phyloP scores from a whole-genome alignment of 257 asterid species.

The Solanum arcanum region DNA sequence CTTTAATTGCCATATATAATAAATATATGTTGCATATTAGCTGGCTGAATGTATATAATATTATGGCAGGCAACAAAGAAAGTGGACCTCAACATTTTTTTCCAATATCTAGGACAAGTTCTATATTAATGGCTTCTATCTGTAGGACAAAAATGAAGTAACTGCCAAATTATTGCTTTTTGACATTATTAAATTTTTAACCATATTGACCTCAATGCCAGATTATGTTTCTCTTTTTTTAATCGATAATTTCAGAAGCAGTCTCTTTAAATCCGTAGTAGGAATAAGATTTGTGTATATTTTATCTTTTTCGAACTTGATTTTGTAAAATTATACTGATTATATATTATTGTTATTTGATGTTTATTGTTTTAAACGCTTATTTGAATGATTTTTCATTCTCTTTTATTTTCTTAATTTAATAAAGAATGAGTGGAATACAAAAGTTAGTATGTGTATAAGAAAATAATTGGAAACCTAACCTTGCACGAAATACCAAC shows the following conservation, averaged over 20 bases:
- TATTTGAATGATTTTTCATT: background rate
- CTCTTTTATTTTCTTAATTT: background rate
- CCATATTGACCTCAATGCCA: background rate
- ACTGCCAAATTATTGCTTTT: background rate
- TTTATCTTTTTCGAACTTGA: rapidly evolving
- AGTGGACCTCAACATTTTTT: background rate
- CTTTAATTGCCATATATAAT: background rate
- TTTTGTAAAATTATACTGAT: background rate
- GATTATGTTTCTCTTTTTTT: background rate
- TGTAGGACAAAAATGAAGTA: background rate
- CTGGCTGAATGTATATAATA: background rate
- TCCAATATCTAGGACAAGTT: background rate
- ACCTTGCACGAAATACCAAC: background rate
- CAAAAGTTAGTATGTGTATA: background rate
- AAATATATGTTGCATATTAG: background rate
- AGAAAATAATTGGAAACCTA: background rate
- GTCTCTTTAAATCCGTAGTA: rapidly evolving
- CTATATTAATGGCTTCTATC: background rate
- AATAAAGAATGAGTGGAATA: background rate
- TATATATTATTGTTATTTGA: background rate
- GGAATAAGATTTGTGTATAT: too few species aligned
- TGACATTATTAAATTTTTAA: background rate
- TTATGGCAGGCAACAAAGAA: background rate
- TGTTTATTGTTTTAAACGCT: background rate
- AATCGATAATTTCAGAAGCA: background rate